Evolutionary conservation across 208 protist species (phyloP).

Genomic region (Crithidia brevicula): DNA sequence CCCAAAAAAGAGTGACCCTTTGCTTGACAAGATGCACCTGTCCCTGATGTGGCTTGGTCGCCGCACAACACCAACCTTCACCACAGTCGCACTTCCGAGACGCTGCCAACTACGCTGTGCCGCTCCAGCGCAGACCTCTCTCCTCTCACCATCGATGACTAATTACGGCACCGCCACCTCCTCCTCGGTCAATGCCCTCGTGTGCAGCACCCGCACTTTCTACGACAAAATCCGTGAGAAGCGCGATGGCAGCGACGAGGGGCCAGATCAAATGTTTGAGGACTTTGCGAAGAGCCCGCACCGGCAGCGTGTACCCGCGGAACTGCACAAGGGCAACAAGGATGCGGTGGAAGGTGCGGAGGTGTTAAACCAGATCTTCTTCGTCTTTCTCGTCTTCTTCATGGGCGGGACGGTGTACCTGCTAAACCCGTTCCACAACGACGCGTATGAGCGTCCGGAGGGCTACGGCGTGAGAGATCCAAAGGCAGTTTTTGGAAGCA

Average conservation of each 20-base stretch:
- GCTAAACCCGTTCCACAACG: conserved; percentile 51
- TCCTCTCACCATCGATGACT: not conserved
- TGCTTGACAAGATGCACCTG: too few species aligned
- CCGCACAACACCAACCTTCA: too few species aligned
- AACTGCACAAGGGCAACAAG: conserved; percentile 45
- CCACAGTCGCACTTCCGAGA: too few species aligned
- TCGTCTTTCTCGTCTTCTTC: conserved; percentile 26
- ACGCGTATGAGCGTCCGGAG: conserved; percentile 48
- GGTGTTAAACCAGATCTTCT: conserved; percentile 41
- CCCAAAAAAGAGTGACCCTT: too few species aligned
- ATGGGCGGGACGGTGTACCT: conserved; percentile 17
- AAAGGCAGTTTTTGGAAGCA: conserved; percentile 10
- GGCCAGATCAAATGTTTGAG: conserved; percentile 57
- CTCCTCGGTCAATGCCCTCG: not conserved
- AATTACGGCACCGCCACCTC: not conserved
- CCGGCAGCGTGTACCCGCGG: conserved; percentile 49
- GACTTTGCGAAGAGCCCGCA: conserved; percentile 60
- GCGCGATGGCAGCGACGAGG: conserved; percentile 54
- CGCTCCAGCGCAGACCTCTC: too few species aligned
- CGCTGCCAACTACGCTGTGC: too few species aligned
- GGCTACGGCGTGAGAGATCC: conserved; percentile 32
- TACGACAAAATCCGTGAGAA: conserved; percentile 72
- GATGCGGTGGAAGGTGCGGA: conserved; percentile 57
- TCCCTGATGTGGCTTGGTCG: too few species aligned
- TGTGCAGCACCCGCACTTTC: conserved; percentile 41